These are phyloP conservation scores for Torulaspora quercuum DNA, from an alignment of 805 yeast genomes.

Conservation along the genomic window DNA sequence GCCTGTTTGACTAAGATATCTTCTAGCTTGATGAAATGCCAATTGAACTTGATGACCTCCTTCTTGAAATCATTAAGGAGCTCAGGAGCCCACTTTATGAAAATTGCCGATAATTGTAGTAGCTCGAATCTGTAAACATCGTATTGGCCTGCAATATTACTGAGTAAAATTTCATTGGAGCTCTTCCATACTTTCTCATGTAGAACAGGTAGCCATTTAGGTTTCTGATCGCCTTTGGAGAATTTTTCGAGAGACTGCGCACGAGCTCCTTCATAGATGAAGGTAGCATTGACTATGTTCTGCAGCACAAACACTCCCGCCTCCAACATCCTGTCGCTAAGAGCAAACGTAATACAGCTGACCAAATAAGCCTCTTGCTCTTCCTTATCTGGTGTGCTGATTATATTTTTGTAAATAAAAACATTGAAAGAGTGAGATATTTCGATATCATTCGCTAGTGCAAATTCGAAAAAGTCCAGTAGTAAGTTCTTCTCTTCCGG, in stretches of 20 bases:
- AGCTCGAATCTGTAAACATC: constrained; percentile 76
- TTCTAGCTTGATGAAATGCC: constrained; percentile 88
- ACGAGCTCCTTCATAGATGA: constrained; percentile 57
- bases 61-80: constrained; percentile 61
- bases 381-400: constrained; percentile 46
- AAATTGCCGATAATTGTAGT: constrained; percentile 72
- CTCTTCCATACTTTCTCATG: constrained; percentile 68
- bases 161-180: constrained; percentile 46
- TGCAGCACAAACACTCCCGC: constrained; percentile 62
- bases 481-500: constrained; percentile 36
- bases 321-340: constrained; percentile 44
- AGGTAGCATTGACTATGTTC: constrained; percentile 59
- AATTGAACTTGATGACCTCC: constrained; percentile 86
- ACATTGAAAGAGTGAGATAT: constrained; percentile 47
- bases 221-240: constrained; percentile 30
- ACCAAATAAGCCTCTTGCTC: constrained; percentile 50
- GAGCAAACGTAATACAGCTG: constrained; percentile 49
- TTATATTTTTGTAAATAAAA: constrained; percentile 55
- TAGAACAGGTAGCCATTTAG: constrained; percentile 63
- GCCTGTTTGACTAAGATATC: constrained; percentile 87
- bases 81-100: constrained; percentile 65
- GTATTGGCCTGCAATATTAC: constrained; percentile 58
- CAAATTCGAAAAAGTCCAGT: constrained; percentile 44
- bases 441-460: constrained; percentile 20
- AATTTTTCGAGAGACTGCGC: constrained; percentile 45